Base-by-base conservation (phyloP, 352 stramenopile species). In the Peronospora farinosa region DNA sequence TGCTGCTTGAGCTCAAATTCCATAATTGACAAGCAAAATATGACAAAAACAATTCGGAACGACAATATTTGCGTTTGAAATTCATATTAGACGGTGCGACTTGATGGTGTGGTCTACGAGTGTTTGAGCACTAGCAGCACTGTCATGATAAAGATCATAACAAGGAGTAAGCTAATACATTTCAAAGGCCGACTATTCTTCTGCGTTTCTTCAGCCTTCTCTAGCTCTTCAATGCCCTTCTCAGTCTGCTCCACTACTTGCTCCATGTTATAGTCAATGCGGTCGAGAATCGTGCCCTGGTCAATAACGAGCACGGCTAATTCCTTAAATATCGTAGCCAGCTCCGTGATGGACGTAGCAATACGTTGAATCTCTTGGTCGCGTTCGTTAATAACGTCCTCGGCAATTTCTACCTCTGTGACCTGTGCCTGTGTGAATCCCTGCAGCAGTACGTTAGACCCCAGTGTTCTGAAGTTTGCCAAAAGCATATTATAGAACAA, bases 191-290 rank as follows among this genome's bases (percentile, higher is more conserved):
- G 79, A 19, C 86, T 96, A 58, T 83, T 98, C 69, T 99, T 99
- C 77, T 99, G 96, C 56, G 95, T 95, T 63, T 97, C 88, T 65
- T 99, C 97, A n/a, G 97, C 97, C 59, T 97, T 97, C 62, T 99
- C 95, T 28, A 99, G 76, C 72, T 99, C 95, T 46, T 97, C 78
- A 40, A 99, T 92, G 39, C 97, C 97, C 51, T 98, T 96, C 62
- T 98, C 96, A 5, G 96, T 98, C 69, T 98, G 95, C 77, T 99
- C 96, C 23, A 99, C 95, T 31, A 99, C 96, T 48, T 98, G 92
- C 67, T 99, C 97, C 96, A 99, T 99, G 71, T 99, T 99, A 78
- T 99, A 99, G 77, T 99, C 97, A 69, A 99, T 99, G 27, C 97
- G 90, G 78, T 99, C 97, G 13, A 99, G 78, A 51, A 99, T 98